These are phyloP conservation scores for Pachysolen tannophilus DNA, from an alignment of 805 yeast genomes.

Conservation along the genomic window DNA sequence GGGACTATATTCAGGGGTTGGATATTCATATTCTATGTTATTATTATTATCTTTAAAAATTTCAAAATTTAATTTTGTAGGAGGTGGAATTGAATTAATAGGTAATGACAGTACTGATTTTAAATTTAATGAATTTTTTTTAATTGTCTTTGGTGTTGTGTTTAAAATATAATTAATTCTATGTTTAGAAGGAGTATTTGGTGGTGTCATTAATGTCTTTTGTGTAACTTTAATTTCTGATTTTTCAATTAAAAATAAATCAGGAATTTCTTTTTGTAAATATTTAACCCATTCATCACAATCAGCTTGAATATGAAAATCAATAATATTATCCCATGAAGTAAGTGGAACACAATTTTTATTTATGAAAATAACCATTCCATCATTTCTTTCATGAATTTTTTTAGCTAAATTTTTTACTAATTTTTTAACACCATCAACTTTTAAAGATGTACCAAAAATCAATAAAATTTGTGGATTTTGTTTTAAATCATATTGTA, in stretches of 20 bases:
- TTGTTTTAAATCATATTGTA: constrained; percentile 54
- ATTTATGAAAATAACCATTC: constrained; percentile 71
- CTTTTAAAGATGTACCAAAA: constrained; percentile 89
- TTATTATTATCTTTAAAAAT: not conserved
- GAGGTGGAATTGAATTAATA: too few relatives aligned
- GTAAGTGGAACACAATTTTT: constrained; percentile 52
- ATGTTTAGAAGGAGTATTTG: constrained; percentile 7
- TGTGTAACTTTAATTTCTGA: constrained; percentile 1
- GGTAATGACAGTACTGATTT: too few relatives aligned
- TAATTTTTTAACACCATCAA: constrained; percentile 77
- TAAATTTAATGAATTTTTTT: not conserved
- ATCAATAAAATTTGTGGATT: constrained; percentile 77
- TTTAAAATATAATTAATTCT: not conserved
- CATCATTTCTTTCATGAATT: constrained; percentile 69
- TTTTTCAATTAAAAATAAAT: constrained; percentile 33
- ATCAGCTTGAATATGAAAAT: constrained; percentile 71
- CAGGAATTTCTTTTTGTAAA: constrained; percentile 47
- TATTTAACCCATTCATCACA: constrained; percentile 75
- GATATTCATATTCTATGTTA: constrained; percentile 1
- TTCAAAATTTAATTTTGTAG: constrained; percentile 1
- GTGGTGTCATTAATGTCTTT: constrained; percentile 5
- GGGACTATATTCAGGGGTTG: constrained; percentile 4
- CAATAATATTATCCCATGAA: constrained; percentile 66
- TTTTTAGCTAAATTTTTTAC: constrained; percentile 62
- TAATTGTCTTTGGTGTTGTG: not conserved